Evolutionary conservation across 495 filamentous ascomycete species (phyloP).

Genomic region (Ascobolus immersus): DNA sequence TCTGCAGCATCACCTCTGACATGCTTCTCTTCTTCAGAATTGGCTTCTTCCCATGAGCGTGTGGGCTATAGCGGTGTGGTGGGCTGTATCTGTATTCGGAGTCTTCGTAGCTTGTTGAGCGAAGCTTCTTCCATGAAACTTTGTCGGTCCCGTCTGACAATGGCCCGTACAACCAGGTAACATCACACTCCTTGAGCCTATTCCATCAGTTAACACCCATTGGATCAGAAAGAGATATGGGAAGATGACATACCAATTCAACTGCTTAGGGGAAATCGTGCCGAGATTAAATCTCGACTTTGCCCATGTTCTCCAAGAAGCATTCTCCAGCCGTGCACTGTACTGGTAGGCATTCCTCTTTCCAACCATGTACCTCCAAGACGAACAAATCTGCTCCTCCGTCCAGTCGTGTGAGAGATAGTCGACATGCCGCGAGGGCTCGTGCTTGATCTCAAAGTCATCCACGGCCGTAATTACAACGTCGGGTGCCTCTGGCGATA

Average conservation of each 20-base stretch:
- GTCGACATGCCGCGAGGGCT: conserved; percentile 80
- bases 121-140: conserved; percentile 17
- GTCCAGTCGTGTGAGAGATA: conserved; percentile 89
- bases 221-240: too few species aligned
- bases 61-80: too few species aligned
- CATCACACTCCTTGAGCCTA: conserved; percentile 92
- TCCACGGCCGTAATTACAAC: conserved; percentile 35
- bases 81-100: too few species aligned
- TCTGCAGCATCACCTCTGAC: conserved; percentile 83
- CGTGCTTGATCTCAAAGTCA: conserved; percentile 48
- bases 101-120: too few species aligned
- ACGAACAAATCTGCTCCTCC: conserved; percentile 94
- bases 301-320: conserved; percentile 94
- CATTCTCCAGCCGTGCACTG: conserved; percentile 67
- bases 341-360: conserved; percentile 57
- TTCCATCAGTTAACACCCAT: conserved; percentile 10
- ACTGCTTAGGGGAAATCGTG: conserved; percentile 63
- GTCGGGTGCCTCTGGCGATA: conserved; percentile 4
- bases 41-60: conserved; percentile 36
- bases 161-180: conserved; percentile 93
- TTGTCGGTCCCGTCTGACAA: conserved; percentile 39
- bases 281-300: conserved; percentile 63
- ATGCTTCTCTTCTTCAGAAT: conserved; percentile 92
- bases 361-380: conserved; percentile 75
- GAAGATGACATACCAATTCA: conserved; percentile 50